phyloP scores from a whole-genome alignment of 1,284 basidiomycete genomes.

The Chalciporus sp. region DNA sequence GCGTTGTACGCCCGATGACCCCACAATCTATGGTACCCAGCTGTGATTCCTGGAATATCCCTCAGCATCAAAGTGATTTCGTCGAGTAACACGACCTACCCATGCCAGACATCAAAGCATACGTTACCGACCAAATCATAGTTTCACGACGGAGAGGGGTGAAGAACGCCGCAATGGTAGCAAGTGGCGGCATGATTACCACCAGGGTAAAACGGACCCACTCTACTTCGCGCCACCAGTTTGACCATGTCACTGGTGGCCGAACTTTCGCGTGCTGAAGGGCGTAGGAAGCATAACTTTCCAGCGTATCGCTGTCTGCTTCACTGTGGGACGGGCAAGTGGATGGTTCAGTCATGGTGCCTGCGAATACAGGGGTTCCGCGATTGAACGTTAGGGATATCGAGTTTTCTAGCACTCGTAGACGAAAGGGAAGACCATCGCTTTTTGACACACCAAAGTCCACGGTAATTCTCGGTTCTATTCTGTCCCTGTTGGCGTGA shows the following conservation, averaged over 20 bases:
- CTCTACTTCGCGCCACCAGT: conserved; percentile 35
- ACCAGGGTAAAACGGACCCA: conserved; percentile 23
- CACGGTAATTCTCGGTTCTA: background rate
- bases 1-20: conserved; percentile 89
- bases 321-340: background rate
- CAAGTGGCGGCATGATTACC: conserved; percentile 18
- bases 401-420: too few species aligned
- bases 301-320: conserved; percentile 34
- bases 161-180: conserved; percentile 17
- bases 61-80: background rate
- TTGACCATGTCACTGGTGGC: conserved; percentile 42
- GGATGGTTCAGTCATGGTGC: conserved; percentile 1
- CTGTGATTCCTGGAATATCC: conserved; percentile 49
- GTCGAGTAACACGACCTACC: conserved; percentile 40
- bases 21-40: conserved; percentile 90
- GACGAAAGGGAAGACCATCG: too few species aligned
- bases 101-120: conserved; percentile 82
- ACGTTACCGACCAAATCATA: conserved; percentile 64
- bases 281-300: conserved; percentile 62
- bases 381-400: background rate
- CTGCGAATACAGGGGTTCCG: background rate
- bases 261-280: conserved; percentile 51
- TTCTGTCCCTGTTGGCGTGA: background rate
- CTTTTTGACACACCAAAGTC: background rate
- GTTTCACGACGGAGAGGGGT: conserved; percentile 66